Evolutionary conservation across 75 land plant genomes (phyloP).

Genomic region (Pinus albicaulis): DNA sequence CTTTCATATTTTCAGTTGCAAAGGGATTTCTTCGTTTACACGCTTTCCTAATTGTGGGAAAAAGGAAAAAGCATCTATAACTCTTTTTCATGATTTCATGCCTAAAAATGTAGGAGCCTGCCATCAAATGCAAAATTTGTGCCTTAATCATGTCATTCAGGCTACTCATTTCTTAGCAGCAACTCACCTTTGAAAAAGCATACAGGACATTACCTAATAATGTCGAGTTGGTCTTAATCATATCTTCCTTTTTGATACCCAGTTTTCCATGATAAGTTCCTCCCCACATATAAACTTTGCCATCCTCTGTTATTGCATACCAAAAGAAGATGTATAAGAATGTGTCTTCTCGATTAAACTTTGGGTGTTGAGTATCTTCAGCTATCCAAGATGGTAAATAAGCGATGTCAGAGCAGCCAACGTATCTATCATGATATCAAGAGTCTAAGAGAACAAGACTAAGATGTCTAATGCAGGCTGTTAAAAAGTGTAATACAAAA

Average conservation of each 20-base stretch:
- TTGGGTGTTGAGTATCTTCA: neutral
- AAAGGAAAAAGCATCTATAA: neutral
- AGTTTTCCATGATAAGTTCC: constrained; percentile 53
- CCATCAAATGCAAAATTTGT: constrained; percentile 2
- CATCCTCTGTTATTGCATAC: constrained; percentile 39
- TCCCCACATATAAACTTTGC: constrained; percentile 70
- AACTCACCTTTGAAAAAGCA: constrained; percentile 2
- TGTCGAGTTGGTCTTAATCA: neutral
- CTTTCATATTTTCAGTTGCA: constrained; percentile 4
- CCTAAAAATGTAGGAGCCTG: neutral
- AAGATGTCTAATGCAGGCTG: neutral
- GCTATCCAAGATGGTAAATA: neutral
- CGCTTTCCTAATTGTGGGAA: neutral
- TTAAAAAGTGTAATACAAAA: neutral
- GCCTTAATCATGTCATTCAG: neutral
- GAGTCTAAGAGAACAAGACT: neutral
- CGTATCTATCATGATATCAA: neutral
- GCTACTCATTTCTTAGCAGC: neutral
- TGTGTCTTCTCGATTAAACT: neutral
- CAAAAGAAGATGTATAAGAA: neutral
- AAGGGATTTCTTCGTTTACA: neutral
- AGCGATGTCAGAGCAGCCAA: neutral
- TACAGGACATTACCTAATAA: neutral
- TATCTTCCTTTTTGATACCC: constrained; percentile 14
- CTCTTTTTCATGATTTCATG: neutral